phyloP scores from a whole-genome alignment of 2,329 filamentous ascomycete species.

The Albifimbria verrucaria region DNA sequence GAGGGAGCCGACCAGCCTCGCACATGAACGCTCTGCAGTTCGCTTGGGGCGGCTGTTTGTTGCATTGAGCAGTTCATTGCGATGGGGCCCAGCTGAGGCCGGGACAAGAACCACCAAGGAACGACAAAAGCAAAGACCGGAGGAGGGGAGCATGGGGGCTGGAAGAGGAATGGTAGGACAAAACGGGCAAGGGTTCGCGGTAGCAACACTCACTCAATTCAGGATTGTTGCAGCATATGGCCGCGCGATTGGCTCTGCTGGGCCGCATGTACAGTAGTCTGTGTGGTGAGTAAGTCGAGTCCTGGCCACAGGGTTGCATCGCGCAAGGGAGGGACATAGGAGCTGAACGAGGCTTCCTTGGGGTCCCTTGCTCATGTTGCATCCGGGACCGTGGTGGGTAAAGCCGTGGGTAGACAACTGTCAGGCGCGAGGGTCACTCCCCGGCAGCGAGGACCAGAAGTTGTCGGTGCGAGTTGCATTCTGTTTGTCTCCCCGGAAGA shows the following conservation, averaged over 20 bases:
- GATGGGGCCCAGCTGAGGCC: neutral
- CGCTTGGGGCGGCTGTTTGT: neutral
- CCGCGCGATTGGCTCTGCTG: neutral
- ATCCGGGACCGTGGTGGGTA: too few species aligned
- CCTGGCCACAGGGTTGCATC: neutral
- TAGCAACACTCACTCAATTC: too few species aligned
- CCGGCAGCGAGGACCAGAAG: too few species aligned
- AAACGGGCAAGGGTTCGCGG: too few species aligned
- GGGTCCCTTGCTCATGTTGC: too few species aligned
- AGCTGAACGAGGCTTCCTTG: neutral
- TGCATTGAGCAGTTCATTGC: neutral
- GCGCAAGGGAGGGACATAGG: neutral
- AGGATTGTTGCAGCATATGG: neutral
- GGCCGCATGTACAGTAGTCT: neutral
- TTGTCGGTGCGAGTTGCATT: too few species aligned
- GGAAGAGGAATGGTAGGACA: neutral
- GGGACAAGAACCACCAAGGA: too few species aligned
- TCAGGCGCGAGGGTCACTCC: too few species aligned
- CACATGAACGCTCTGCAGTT: neutral
- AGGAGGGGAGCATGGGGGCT: neutral
- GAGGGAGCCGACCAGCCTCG: too few species aligned
- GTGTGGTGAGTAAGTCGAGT: neutral
- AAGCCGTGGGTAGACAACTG: too few species aligned
- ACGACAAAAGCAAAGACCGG: neutral
- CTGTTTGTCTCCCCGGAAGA: too few species aligned